phyloP scores from a whole-genome alignment of 139 green algal genomes.

The Coelastrella sp. region DNA sequence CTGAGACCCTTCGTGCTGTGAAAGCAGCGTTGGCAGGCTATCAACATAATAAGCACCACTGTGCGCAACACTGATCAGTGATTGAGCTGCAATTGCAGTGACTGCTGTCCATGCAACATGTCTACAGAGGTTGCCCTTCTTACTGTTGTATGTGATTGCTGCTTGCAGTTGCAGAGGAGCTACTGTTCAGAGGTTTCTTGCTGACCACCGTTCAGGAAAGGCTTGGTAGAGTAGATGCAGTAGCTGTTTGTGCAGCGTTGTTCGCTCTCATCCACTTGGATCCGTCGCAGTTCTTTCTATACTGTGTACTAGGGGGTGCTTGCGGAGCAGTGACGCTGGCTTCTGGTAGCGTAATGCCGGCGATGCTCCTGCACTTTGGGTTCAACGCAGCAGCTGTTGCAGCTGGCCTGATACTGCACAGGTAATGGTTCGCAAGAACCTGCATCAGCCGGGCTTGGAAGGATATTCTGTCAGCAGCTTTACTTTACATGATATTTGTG shows the following conservation, averaged over 20 bases:
- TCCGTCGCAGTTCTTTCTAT: conserved; percentile 54
- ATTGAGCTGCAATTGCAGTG: too few relatives aligned
- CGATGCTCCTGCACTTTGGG: conserved; percentile 48
- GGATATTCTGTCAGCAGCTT: too few relatives aligned
- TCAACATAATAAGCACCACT: too few relatives aligned
- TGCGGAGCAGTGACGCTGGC: conserved; percentile 27
- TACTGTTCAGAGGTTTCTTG: conserved; percentile 63
- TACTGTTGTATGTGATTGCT: neutral
- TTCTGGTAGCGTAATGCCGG: conserved; percentile 48
- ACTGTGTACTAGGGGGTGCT: conserved; percentile 48
- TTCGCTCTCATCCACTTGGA: conserved; percentile 53
- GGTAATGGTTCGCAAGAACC: too few relatives aligned
- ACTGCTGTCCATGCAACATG: too few relatives aligned
- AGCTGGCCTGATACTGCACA: conserved; percentile 35
- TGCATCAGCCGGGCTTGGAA: too few relatives aligned
- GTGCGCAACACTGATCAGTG: too few relatives aligned
- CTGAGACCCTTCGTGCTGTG: neutral
- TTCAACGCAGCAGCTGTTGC: conserved; percentile 56
- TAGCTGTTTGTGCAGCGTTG: conserved; percentile 40
- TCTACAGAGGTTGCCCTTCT: too few relatives aligned
- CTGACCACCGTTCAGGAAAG: conserved; percentile 52
- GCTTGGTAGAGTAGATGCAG: conserved; percentile 53
- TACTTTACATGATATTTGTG: too few relatives aligned
- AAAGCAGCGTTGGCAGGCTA: neutral
- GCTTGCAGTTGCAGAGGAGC: conserved; percentile 56